These are phyloP conservation scores for Penicillium steckii DNA, from an alignment of 495 filamentous ascomycete genomes.

Conservation along the genomic window DNA sequence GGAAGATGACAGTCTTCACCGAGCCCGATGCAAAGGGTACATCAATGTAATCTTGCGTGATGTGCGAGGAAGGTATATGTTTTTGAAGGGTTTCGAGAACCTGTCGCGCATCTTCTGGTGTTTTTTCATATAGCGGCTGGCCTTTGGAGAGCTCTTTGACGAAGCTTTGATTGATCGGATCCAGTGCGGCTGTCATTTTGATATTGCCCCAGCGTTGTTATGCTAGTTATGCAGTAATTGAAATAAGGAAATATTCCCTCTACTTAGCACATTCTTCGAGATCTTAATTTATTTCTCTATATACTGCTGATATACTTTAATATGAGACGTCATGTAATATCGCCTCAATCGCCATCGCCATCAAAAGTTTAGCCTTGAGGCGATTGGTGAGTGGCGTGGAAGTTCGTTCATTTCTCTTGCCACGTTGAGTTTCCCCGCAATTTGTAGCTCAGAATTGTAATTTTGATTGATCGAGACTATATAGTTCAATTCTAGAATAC, in stretches of 20 bases:
- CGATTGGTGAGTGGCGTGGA: not conserved
- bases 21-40: not conserved
- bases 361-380: not conserved
- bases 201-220: no score
- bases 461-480: no score
- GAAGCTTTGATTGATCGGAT: not conserved
- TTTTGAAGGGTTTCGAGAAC: not conserved
- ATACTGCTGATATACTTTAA: no score
- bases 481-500: no score
- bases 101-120: not conserved
- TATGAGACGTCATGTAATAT: not conserved
- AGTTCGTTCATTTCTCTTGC: not conserved
- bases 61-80: not conserved
- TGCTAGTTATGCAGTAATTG: no score
- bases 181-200: not conserved
- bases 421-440: not conserved
- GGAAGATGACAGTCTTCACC: conserved; percentile 1
- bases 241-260: no score
- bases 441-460: no score
- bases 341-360: not conserved
- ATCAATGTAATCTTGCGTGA: not conserved
- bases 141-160: conserved; percentile 1
- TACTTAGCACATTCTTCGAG: not conserved
- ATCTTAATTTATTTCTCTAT: not conserved
- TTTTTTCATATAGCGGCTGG: conserved; percentile 1